Conservation (phyloP, 148 eudicot genomes). For the Linanthus parryae region DNA sequence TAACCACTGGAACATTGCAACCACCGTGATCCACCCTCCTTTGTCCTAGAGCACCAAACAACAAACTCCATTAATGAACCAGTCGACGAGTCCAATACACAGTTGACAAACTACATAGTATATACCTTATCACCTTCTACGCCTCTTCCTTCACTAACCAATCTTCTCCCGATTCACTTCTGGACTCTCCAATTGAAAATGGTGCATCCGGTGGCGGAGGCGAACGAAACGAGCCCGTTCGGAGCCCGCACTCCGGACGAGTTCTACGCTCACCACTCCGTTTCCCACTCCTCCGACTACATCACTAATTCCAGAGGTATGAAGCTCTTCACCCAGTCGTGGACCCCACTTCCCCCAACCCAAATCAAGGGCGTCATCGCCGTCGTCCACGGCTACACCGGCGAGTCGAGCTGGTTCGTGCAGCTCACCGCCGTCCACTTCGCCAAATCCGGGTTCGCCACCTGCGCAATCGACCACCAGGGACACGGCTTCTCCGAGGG, state of each 20-base stretch:
- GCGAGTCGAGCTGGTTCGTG: constrained; percentile 88
- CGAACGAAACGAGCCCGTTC: constrained; percentile 66
- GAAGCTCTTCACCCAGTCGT: constrained; percentile 83
- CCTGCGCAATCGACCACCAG: constrained; percentile 84
- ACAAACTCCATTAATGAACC: too few relatives aligned
- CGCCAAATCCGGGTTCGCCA: constrained; percentile 70
- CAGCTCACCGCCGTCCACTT: constrained; percentile 65
- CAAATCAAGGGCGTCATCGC: constrained; percentile 34
- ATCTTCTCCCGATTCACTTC: too few relatives aligned
- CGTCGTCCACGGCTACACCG: constrained; percentile 91
- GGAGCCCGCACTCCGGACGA: constrained; percentile 53
- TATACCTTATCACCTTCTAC: too few relatives aligned
- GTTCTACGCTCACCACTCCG: constrained; percentile 74
- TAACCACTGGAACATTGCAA: too few relatives aligned
- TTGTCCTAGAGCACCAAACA: too few relatives aligned
- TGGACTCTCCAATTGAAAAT: too few relatives aligned
- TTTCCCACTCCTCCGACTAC: constrained; percentile 65
- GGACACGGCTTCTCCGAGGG: constrained; percentile 96
- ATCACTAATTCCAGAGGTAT: constrained; percentile 64
- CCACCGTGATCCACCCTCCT: too few relatives aligned
- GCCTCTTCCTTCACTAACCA: too few relatives aligned
- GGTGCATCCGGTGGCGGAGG: constrained; percentile 74
- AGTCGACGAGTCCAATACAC: too few relatives aligned
- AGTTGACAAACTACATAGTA: too few relatives aligned
- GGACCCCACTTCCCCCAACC: constrained; percentile 49